phyloP scores from a whole-genome alignment of 139 green algal genomes.

The Chlamydomonas sp. region DNA sequence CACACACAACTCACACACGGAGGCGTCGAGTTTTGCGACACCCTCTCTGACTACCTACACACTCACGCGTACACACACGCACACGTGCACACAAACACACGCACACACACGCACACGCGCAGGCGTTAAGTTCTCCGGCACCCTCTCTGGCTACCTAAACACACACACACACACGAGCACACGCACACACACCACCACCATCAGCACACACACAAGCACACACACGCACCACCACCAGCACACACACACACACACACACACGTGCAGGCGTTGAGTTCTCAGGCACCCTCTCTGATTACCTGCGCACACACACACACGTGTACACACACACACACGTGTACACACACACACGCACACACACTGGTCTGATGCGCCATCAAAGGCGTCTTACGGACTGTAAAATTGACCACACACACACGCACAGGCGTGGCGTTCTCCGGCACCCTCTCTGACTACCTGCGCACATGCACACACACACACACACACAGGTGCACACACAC shows the following conservation, averaged over 20 bases:
- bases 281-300: not conserved
- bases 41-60: no score
- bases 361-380: no score
- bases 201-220: not conserved
- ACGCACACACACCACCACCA: no score
- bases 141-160: not conserved
- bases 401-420: not conserved
- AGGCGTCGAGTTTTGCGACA: no score
- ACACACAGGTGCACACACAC: no score
- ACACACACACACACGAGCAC: not conserved
- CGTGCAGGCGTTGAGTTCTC: not conserved
- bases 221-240: not conserved
- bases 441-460: conserved; percentile 69
- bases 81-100: not conserved
- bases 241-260: conserved; percentile 6
- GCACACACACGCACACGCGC: not conserved
- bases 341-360: not conserved
- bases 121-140: not conserved
- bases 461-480: no score
- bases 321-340: not conserved
- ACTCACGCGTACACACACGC: not conserved
- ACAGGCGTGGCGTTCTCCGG: conserved; percentile 69
- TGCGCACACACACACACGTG: not conserved
- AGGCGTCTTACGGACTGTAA: no score
- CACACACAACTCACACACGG: no score